These are phyloP conservation scores for Penicillium turbatum DNA, from an alignment of 495 filamentous ascomycete species.

Conservation along the genomic window DNA sequence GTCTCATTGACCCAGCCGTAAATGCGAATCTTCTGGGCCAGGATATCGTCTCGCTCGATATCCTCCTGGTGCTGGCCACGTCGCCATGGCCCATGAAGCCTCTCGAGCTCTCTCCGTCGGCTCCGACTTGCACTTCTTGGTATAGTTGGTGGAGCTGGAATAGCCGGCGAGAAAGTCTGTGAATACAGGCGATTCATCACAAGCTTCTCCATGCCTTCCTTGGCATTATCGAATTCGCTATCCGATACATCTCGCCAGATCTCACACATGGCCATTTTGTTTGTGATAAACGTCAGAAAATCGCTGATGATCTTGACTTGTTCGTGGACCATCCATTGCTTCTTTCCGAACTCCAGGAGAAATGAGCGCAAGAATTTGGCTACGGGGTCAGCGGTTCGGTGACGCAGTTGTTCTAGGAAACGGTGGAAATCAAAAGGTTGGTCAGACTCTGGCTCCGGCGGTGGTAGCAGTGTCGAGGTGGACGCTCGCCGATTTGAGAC, in stretches of 20 bases:
- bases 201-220: slow-evolving; percentile 99
- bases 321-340: slow-evolving; percentile 99
- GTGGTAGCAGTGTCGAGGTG: slow-evolving; percentile 55
- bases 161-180: slow-evolving; percentile 94
- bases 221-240: slow-evolving; percentile 95
- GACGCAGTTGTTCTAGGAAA: slow-evolving; percentile 90
- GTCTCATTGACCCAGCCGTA: slow-evolving; percentile 94
- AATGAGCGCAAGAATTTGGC: slow-evolving; percentile 95
- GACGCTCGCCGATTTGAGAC: slow-evolving; percentile 47
- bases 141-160: slow-evolving; percentile 73
- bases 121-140: slow-evolving; percentile 58
- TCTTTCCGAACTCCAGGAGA: slow-evolving; percentile 89
- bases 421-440: slow-evolving; percentile 97
- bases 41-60: slow-evolving; percentile 89
- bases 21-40: slow-evolving; percentile 93
- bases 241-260: slow-evolving; percentile 96
- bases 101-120: slow-evolving; percentile 62
- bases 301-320: slow-evolving; percentile 98
- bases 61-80: slow-evolving; percentile 97
- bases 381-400: slow-evolving; percentile 93
- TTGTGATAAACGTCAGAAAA: slow-evolving; percentile 95
- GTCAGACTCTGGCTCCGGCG: slow-evolving; percentile 83
- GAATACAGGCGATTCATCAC: slow-evolving; percentile 98
- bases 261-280: slow-evolving; percentile 98
- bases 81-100: slow-evolving; percentile 72